Evolutionary conservation across 148 eudicot species (phyloP), one percentile per base, ranked within the genome.

Genomic region (Polygonum aviculare): DNA sequence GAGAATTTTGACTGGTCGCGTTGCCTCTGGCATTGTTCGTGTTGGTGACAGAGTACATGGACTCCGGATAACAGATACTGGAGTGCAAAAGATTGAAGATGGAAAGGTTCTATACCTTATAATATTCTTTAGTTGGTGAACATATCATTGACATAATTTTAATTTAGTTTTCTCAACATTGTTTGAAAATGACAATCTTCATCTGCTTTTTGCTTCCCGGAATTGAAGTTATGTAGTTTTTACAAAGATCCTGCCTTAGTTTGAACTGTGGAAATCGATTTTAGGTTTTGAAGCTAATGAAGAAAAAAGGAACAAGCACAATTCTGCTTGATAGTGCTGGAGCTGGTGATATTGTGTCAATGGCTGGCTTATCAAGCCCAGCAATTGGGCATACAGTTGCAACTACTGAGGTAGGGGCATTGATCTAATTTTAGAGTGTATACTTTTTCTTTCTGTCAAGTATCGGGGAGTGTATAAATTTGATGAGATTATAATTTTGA

Each of bases 21-120:
- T 95, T 74, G 22, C 82, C 78, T 87, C 93, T 57, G 99, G 99
- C 69, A 59, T 91, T 49, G 54, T 95, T 73, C 94, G 88, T 72
- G 85, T 89, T 82, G 97, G 97, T 79, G 99, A 95, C 63, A 90
- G 81, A 85, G 91, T 95, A 40, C 99, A 95, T 78, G 99, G 99
- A 75, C 80, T 95, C 72, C 91, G 90, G 40, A 71, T 49, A 39
- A 77, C 89, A 8, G 98, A 90, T 80, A 75, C 86, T 39, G 97
- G 91, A 76, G 85, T 79, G 67, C 88, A 80, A 74, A 95, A 93
- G 88, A 79, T 93, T 78, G 99, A 95, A 86, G 98, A 95, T 75
- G 99, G 99, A 74, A 95, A 90, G 97, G 99, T 95, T 78, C 63
- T 87, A 77, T 47, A 19, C 12, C 31, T 1, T 16, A 5, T 19